phyloP scores from a whole-genome alignment of 2,329 filamentous ascomycete species.

The Ophiosphaerella herpotricha region DNA sequence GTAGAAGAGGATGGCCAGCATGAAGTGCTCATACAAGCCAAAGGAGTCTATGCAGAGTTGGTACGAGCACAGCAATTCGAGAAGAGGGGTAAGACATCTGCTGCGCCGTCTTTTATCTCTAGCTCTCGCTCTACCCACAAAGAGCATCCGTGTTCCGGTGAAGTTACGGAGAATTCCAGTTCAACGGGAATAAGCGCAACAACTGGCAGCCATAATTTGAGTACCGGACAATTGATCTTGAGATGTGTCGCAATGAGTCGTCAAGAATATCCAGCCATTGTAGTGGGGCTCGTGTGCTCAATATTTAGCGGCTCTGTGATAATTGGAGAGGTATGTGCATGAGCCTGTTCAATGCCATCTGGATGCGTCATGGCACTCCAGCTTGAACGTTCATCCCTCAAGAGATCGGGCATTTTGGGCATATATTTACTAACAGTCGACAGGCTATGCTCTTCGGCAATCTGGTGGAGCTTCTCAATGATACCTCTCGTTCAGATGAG shows the following conservation, averaged over 20 bases:
- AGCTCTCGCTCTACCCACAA: slow-evolving; percentile 15
- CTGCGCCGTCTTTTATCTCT: slow-evolving; percentile 28
- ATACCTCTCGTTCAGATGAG: slow-evolving; percentile 20
- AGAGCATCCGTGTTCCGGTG: slow-evolving; percentile 6
- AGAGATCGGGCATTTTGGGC: too few species aligned
- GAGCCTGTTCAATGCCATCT: not conserved
- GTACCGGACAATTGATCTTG: slow-evolving; percentile 20
- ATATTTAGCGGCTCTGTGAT: slow-evolving; percentile 56
- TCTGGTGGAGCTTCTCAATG: slow-evolving; percentile 37
- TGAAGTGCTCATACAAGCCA: slow-evolving; percentile 30
- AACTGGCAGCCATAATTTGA: slow-evolving; percentile 14
- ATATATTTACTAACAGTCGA: not conserved
- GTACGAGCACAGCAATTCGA: slow-evolving; percentile 44
- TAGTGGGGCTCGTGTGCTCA: slow-evolving; percentile 50
- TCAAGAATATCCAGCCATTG: slow-evolving; percentile 47
- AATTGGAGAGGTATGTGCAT: slow-evolving; percentile 57
- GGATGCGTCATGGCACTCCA: not conserved
- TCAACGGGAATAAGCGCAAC: not conserved
- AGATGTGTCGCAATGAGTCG: slow-evolving; percentile 38
- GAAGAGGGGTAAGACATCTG: slow-evolving; percentile 26
- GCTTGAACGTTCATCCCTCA: not conserved
- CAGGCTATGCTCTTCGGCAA: slow-evolving; percentile 35
- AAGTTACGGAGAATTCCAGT: slow-evolving; percentile 1
- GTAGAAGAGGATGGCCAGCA: slow-evolving; percentile 40
- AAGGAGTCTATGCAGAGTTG: slow-evolving; percentile 40